Evolutionary conservation across 495 filamentous ascomycete genomes (phyloP), one percentile per base, ranked within the genome.

Genomic region (Margaritispora aquatica): DNA sequence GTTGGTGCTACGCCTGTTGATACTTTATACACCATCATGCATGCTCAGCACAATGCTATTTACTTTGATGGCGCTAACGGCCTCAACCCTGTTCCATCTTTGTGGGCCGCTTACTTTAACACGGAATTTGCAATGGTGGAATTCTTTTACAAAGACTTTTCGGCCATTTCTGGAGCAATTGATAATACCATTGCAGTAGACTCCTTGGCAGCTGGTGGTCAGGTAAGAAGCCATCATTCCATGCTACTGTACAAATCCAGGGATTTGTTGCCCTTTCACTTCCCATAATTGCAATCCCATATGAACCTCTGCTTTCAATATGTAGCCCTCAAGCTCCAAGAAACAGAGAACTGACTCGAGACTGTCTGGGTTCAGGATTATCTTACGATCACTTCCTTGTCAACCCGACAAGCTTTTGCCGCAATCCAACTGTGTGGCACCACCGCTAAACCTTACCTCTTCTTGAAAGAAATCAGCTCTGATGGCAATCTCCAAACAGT

Each of bases 401-500:
- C 85, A 24, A 88, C 92, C 2, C 86, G 93, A 10, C 93, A 97
- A 69, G 85, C 90, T 2, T 85, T 96, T 75, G 93, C 89, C 1
- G 92, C 87, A 2, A 90, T 92, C 1, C 84, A 84, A 41, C 95
- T 96, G 65, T 83, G 87, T 0, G 90, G 90, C 1, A 95, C 88
- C 1, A 79, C 84, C 0, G 81, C 87, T 0, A 79, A 88, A 61
- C 89, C 90, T 0, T 82, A 94, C 27, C 71, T 97, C 17, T 96
- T 96, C 73, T 70, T 96, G 41, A 97, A 97, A 71, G 93, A 97
- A 71, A 97, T 97, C 66, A 92, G 88, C 54, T 94, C 89, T 0
- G 88, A 96, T 70, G 92, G 93, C 29, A 96, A 96, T 68, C 87
- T 86, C 68, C 90, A 96, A 70, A 97, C 93, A 0, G 91, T 97